These are phyloP conservation scores for Plasmodium gonderi DNA, from an alignment of 169 alveolate genomes.

Conservation along the genomic window DNA sequence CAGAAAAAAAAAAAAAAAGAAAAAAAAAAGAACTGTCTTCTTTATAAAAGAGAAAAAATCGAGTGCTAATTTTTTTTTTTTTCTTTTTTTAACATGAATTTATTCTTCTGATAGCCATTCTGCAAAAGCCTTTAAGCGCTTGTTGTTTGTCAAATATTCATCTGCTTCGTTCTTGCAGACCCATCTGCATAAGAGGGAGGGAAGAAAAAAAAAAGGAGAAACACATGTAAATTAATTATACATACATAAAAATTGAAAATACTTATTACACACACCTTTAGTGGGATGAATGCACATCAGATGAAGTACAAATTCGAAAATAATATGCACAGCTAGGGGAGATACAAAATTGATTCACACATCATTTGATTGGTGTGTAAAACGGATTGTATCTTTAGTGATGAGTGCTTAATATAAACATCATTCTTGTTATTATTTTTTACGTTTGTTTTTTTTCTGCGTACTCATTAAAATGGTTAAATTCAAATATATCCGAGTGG, in stretches of 20 bases:
- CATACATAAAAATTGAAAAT: neutral
- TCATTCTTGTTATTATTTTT: slow-evolving; percentile 1
- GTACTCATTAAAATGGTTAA: slow-evolving; percentile 66
- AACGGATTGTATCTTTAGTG: no score
- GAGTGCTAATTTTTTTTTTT: neutral
- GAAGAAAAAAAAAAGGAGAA: neutral
- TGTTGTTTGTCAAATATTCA: slow-evolving; percentile 46
- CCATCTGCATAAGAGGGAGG: slow-evolving; percentile 41
- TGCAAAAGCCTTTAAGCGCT: slow-evolving; percentile 70
- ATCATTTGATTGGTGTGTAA: no score
- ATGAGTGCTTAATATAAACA: no score
- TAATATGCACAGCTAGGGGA: no score
- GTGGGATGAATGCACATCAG: no score
- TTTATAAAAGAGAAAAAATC: neutral
- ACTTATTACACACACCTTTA: no score
- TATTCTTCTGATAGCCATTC: slow-evolving; percentile 70
- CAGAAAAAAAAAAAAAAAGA: neutral
- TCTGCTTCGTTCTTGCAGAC: slow-evolving; percentile 24
- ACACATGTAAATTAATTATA: neutral
- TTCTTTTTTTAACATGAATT: neutral
- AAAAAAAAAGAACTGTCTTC: neutral
- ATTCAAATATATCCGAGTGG: slow-evolving; percentile 71
- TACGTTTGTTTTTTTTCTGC: neutral
- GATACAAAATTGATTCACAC: no score
- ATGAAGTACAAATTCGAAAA: no score